A percentile compares a stretch with the other conserved stretches of the same genome.
These are phyloP conservation scores for Dipteronia sinensis DNA, from an alignment of 345 rosid genomes.

Conservation along the genomic window DNA sequence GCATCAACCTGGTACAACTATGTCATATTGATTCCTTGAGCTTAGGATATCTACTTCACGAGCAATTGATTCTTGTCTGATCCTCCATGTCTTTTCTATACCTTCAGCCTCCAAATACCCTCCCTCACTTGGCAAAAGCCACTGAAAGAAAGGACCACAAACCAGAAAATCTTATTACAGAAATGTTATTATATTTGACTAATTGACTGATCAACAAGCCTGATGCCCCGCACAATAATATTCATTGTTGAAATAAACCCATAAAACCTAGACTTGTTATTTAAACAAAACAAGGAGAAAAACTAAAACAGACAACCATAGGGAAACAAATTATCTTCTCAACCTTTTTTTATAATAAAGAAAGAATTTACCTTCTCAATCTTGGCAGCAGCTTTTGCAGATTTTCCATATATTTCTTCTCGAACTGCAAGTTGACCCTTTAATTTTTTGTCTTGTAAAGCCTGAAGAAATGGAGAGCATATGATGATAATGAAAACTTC, in stretches of 20 bases:
- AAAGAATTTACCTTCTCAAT: not conserved
- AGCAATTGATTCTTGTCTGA: constrained; percentile 68
- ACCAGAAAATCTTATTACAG: not conserved
- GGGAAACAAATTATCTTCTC: not conserved
- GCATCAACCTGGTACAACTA: constrained; percentile 77
- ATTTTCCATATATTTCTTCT: constrained; percentile 63
- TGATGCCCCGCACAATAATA: too few relatives aligned
- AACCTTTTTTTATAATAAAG: not conserved
- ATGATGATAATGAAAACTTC: not conserved
- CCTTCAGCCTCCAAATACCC: constrained; percentile 90
- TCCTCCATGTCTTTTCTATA: constrained; percentile 78
- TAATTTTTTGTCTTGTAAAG: constrained; percentile 65
- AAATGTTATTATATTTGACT: not conserved
- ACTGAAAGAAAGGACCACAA: constrained; percentile 42
- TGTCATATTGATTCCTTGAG: constrained; percentile 73
- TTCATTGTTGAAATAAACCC: not conserved
- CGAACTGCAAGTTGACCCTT: constrained; percentile 69
- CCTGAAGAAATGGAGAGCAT: constrained; percentile 32
- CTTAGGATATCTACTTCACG: constrained; percentile 63
- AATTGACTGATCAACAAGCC: not conserved
- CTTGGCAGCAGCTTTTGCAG: constrained; percentile 71
- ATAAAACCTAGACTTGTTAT: not conserved
- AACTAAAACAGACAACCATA: not conserved
- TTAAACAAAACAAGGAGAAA: not conserved
- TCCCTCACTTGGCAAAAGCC: constrained; percentile 84